Evolutionary conservation across 2,329 filamentous ascomycete genomes (phyloP), one percentile per base, ranked within the genome.

Genomic region (Ophiostoma sp.): DNA sequence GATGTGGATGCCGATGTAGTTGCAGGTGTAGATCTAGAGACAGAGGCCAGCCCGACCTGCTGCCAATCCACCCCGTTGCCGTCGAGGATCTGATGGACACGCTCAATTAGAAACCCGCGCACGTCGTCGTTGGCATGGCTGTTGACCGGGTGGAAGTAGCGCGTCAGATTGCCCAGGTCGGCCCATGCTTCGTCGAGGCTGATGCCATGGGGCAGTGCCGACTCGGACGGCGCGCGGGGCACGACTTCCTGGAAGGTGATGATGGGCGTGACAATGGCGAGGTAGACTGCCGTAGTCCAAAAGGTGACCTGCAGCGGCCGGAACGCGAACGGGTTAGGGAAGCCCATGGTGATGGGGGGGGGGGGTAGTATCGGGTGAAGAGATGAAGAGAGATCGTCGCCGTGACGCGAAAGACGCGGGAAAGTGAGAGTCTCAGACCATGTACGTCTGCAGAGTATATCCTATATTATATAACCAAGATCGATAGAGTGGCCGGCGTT

Each of bases 171-270:
- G 72, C 93, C 87, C 41, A 99, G 83, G 77, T 98, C 94, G 15
- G 84, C 80, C 94, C 94, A 98, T 52, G 94, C 93, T 79, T 96
- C 89, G 2, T 89, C 90, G 69, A 98, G 81, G 76, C 97, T 92
- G 76, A 96, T 81, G 23, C 93, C 93, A 10, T 81, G 76, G 52
- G 86, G 85, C 6, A 80, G 80, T 41, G 68, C 57, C 13, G 71
- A 82, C 54, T 84, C 82, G 52, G 77, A 79, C 0, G 91, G 90
- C 67, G 88, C 84, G 27, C 85, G 77, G 5, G 94, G 91, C 10
- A 96, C 90, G 36, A 86, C 86, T 79, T 92, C 89, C 77, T 96
- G 91, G 73, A 93, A 83, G 75, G 90, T 83, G 70, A 95, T 81
- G 69, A 94, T 83, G 71, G 88, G 89, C 60, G 92, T 86, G 76